phyloP scores from a whole-genome alignment of 163 green algal genomes.

The Trebouxiophyceae sp. region DNA sequence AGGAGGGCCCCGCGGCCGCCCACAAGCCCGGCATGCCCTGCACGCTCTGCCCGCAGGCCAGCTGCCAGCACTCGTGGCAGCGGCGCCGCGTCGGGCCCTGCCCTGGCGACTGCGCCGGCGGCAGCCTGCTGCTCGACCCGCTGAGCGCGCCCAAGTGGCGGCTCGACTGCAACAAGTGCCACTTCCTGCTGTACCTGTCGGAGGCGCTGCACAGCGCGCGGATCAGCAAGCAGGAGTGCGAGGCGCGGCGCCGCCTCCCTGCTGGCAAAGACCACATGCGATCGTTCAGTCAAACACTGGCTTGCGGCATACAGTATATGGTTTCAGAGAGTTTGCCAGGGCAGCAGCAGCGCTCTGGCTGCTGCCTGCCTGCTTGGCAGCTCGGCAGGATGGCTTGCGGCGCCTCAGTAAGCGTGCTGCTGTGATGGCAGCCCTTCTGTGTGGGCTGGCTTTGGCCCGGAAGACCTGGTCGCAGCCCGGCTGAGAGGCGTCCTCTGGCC shows the following conservation, averaged over 20 bases:
- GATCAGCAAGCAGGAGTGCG: constrained; percentile 27
- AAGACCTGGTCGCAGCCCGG: not conserved
- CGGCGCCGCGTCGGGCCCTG: constrained; percentile 34
- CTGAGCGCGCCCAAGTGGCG: constrained; percentile 50
- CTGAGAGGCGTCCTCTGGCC: not conserved
- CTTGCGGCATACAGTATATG: not conserved
- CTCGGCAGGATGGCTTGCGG: not conserved
- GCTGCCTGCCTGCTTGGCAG: not conserved
- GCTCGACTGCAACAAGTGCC: constrained; percentile 76
- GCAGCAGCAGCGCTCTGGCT: not conserved
- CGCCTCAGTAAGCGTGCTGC: not conserved
- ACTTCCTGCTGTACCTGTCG: constrained; percentile 75
- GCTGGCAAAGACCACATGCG: not conserved
- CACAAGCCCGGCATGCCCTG: constrained; percentile 70
- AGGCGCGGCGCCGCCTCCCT: constrained; percentile 8
- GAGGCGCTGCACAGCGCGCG: constrained; percentile 57
- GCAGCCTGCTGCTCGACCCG: not conserved
- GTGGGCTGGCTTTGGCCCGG: not conserved
- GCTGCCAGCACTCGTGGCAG: constrained; percentile 58
- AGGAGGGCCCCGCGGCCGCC: constrained; percentile 10
- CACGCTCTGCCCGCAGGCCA: constrained; percentile 70
- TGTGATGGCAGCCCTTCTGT: not conserved
- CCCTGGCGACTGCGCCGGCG: constrained; percentile 34
- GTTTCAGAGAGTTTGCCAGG: not conserved
- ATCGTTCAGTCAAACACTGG: not conserved